A percentile compares a stretch with the other conserved stretches of the same genome.
phyloP scores from a whole-genome alignment of 2,329 filamentous ascomycete genomes.

The Xylariaceae sp. region DNA sequence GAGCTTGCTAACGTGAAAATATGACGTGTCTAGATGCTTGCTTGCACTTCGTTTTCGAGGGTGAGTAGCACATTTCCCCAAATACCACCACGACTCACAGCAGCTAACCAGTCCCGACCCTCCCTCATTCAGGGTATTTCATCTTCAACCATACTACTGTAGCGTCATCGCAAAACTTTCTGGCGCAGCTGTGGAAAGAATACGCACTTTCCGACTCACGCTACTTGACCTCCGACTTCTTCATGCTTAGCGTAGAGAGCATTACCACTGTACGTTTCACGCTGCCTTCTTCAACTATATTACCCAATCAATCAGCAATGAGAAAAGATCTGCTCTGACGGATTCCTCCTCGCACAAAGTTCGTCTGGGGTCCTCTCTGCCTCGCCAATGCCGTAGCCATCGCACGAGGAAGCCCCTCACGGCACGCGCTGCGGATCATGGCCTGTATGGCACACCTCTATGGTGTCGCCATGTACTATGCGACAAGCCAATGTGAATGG shows the following conservation, averaged over 20 bases:
- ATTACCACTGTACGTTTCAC: slow-evolving; percentile 65
- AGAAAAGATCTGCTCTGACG: background rate
- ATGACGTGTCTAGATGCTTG: slow-evolving; percentile 47
- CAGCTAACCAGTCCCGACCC: too few relatives aligned
- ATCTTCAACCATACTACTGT: slow-evolving; percentile 64
- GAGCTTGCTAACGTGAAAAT: background rate
- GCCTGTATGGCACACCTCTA: slow-evolving; percentile 55
- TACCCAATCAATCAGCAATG: background rate
- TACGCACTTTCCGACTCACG: slow-evolving; percentile 83
- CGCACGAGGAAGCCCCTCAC: slow-evolving; percentile 38
- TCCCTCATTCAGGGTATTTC: slow-evolving; percentile 75
- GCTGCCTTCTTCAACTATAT: background rate
- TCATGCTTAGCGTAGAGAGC: slow-evolving; percentile 83
- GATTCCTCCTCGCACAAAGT: slow-evolving; percentile 29
- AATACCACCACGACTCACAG: too few relatives aligned
- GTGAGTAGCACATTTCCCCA: slow-evolving; percentile 37
- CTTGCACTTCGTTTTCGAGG: slow-evolving; percentile 80
- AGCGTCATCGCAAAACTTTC: slow-evolving; percentile 64
- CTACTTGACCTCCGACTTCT: slow-evolving; percentile 76
- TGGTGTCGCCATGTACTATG: slow-evolving; percentile 59
- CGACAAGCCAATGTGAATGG: slow-evolving; percentile 51
- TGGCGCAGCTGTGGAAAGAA: slow-evolving; percentile 90
- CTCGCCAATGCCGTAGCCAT: slow-evolving; percentile 46
- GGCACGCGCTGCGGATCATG: slow-evolving; percentile 49
- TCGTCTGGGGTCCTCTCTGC: slow-evolving; percentile 58